A percentile compares a stretch with the other conserved stretches of the same genome.
Evolutionary conservation across 768 basidiomycete genomes (phyloP).

Genomic region (Tephrocybe rancida): DNA sequence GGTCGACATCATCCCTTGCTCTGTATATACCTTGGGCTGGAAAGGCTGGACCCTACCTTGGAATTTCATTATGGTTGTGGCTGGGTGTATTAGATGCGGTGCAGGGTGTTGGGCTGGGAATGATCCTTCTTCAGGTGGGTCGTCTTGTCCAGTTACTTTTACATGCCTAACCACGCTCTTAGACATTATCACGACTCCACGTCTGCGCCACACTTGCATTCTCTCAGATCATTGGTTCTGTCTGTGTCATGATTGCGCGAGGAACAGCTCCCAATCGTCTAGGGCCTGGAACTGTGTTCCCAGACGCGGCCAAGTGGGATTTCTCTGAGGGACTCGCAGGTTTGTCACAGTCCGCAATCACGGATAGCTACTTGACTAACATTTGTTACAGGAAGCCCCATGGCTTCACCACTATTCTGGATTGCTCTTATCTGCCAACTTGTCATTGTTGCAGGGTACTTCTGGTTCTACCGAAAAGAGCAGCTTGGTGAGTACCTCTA

Average conservation of each 20-base stretch:
- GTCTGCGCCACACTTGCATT: conserved; percentile 93
- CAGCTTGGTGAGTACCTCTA: conserved; percentile 67
- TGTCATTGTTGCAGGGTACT: conserved; percentile 88
- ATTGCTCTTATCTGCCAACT: conserved; percentile 78
- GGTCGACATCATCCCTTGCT: conserved; percentile 94
- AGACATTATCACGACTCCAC: conserved; percentile 90
- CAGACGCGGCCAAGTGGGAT: conserved; percentile 90
- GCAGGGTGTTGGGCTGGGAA: conserved; percentile 92
- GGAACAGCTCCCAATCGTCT: conserved; percentile 89
- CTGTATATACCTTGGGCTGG: conserved; percentile 96
- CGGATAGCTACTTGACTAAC: not conserved
- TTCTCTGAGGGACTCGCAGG: conserved; percentile 70
- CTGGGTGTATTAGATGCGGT: conserved; percentile 92
- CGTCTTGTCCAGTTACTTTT: conserved; percentile 23
- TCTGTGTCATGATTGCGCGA: conserved; percentile 92
- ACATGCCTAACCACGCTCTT: conserved; percentile 22
- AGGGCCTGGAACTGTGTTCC: conserved; percentile 90
- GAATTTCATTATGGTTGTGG: conserved; percentile 92
- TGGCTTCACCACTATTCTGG: conserved; percentile 89
- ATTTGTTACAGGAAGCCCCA: conserved; percentile 63
- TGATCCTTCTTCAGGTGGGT: conserved; percentile 79
- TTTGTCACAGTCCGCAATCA: conserved; percentile 20
- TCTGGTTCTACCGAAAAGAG: conserved; percentile 97
- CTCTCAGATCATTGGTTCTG: conserved; percentile 86
- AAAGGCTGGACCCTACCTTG: conserved; percentile 81